Evolutionary conservation across 73 alveolate genomes (phyloP), one percentile per base, ranked within the genome.

Genomic region (Paramecium sexaurelia): DNA sequence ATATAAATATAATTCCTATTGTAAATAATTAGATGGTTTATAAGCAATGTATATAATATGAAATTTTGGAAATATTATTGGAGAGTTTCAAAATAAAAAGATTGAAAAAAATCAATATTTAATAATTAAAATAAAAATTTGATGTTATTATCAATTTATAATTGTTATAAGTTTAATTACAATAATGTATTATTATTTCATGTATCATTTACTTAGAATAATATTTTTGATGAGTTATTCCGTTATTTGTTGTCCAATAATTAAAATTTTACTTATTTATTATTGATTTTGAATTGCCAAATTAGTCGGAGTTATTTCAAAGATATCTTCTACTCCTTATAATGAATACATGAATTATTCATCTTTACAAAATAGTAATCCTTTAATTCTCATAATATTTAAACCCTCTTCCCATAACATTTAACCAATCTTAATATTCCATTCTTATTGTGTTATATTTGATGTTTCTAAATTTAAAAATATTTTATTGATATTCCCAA

Each of bases 281-380:
- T 29, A 4, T 40, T 86, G 39, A 19, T 11, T 19, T 55, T 19
- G 29, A 27, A 37, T 40, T 66, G 36, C 11, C 19, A 86, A 36
- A 29, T 90, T 61, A 32, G 86, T 56, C 27, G 27, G 87, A 61
- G 75, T 92, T 0, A 95, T 51, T 68, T 95, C 98, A 86, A 95
- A 95, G 20, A 92, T 75, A 32, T 95, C 98, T 26, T 93, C 97
- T 7, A 95, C 98, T 13, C 94, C 98, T 82, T 95, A 91, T 1
- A 95, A 83, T 87, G 94, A 73, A 86, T 91, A 95, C 26, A 33
- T 43, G 17, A 19, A 10, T 37, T 69, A 75, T 85, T 75, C 93
- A 55, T 85, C 95, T 33, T 87, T 37, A 20, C 47, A 87, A 24
- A 26, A 35, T 37, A 92, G 40, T 8, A 82, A 29, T 0, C 98